phyloP scores from a whole-genome alignment of 2,329 filamentous ascomycete species.

The Pseudocercospora eumusae region DNA sequence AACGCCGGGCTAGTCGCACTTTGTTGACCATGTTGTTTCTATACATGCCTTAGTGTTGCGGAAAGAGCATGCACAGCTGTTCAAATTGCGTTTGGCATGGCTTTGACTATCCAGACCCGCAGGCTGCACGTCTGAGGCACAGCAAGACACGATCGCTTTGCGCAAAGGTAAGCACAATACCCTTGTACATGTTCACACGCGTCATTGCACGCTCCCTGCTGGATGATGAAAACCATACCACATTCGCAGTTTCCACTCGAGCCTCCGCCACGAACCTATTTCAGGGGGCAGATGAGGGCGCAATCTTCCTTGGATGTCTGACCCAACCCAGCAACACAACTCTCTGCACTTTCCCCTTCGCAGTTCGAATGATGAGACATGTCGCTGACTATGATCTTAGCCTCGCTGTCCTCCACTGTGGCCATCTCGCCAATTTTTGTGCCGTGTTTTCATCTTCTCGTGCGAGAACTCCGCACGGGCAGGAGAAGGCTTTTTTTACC shows the following conservation, averaged over 20 bases:
- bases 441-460: constrained; percentile 7
- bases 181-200: constrained; percentile 11
- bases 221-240: constrained; percentile 56
- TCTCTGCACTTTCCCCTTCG: not conserved
- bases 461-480: not conserved
- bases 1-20: not conserved
- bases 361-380: not conserved
- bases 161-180: constrained; percentile 20
- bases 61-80: not conserved
- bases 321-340: constrained; percentile 26
- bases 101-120: not conserved
- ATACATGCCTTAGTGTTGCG: not conserved
- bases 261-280: constrained; percentile 46
- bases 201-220: constrained; percentile 21
- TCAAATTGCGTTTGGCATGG: not conserved
- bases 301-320: constrained; percentile 48
- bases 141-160: not conserved
- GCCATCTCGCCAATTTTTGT: not conserved
- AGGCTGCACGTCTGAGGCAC: not conserved
- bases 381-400: constrained; percentile 5
- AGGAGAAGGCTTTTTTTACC: not conserved
- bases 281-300: constrained; percentile 42
- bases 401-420: not conserved
- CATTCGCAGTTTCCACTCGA: constrained; percentile 87
- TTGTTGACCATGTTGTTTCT: not conserved